These are phyloP conservation scores for Pichia exigua DNA, from an alignment of 805 yeast genomes.

Conservation along the genomic window DNA sequence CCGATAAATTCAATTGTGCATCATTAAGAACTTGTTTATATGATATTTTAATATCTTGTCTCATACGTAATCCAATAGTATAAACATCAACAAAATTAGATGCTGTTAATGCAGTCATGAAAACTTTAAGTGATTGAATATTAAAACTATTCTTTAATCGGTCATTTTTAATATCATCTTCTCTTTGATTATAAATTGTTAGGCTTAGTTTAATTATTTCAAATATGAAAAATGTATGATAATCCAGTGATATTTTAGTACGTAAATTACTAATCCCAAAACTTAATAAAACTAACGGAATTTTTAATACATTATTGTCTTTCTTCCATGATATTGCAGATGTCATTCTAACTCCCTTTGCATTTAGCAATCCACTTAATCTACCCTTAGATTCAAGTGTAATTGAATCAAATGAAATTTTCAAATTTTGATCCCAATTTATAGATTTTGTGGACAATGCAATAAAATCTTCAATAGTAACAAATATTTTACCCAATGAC, in stretches of 20 bases:
- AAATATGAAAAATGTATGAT: slow-evolving; percentile 71
- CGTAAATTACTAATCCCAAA: slow-evolving; percentile 50
- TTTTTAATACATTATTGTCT: slow-evolving; percentile 32
- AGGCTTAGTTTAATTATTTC: slow-evolving; percentile 40
- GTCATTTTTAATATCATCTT: slow-evolving; percentile 43
- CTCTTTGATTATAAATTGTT: slow-evolving; percentile 55
- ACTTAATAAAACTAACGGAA: slow-evolving; percentile 63
- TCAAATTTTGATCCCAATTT: slow-evolving; percentile 64
- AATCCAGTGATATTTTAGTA: slow-evolving; percentile 67
- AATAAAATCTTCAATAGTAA: slow-evolving; percentile 58
- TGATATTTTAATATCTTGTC: slow-evolving; percentile 63
- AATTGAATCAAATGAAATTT: slow-evolving; percentile 49
- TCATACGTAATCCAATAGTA: slow-evolving; percentile 60
- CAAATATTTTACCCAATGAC: slow-evolving; percentile 60
- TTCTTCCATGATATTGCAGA: slow-evolving; percentile 69
- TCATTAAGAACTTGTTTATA: slow-evolving; percentile 70
- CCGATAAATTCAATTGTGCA: slow-evolving; percentile 28
- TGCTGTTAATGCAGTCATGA: slow-evolving; percentile 77
- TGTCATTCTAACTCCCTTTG: slow-evolving; percentile 44
- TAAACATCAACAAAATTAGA: slow-evolving; percentile 74
- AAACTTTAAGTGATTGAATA: slow-evolving; percentile 49
- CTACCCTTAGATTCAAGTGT: slow-evolving; percentile 62
- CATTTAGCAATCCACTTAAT: slow-evolving; percentile 58
- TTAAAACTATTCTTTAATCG: slow-evolving; percentile 45
- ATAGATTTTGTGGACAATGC: slow-evolving; percentile 56